Conservation (phyloP, 2,329 filamentous ascomycete species). For the Clarireedia homoeocarpa region DNA sequence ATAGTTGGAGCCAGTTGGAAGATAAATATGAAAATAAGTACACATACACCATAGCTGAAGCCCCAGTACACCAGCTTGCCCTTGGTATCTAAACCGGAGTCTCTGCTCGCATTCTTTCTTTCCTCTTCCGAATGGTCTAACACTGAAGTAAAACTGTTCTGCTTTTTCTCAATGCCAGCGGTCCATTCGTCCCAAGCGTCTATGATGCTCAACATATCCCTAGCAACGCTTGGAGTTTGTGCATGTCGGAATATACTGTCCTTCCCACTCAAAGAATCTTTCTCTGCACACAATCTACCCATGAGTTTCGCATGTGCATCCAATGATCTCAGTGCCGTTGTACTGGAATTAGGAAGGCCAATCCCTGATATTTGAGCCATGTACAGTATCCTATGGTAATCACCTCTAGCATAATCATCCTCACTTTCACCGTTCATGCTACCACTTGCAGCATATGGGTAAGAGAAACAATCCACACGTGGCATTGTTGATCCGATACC, state of each 20-base stretch:
- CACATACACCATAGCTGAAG: conserved; percentile 38
- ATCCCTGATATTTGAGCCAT: conserved; percentile 16
- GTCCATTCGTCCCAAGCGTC: conserved; percentile 28
- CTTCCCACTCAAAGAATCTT: conserved; percentile 21
- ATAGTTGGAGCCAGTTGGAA: no score
- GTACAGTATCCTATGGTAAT: conserved; percentile 21
- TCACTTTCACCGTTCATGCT: conserved; percentile 4
- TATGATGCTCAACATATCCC: conserved; percentile 32
- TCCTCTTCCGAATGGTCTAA: background rate
- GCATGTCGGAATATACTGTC: conserved; percentile 26
- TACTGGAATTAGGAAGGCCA: conserved; percentile 39
- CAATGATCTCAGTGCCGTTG: conserved; percentile 38
- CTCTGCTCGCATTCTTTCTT: background rate
- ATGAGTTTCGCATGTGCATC: conserved; percentile 37
- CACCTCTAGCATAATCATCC: conserved; percentile 35
- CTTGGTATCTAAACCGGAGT: conserved; percentile 13
- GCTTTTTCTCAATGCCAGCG: background rate
- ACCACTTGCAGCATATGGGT: conserved; percentile 25
- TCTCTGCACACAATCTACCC: conserved; percentile 35
- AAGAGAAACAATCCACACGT: conserved; percentile 43
- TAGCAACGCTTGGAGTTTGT: conserved; percentile 29
- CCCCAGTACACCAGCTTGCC: conserved; percentile 37
- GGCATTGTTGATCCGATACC: conserved; percentile 44
- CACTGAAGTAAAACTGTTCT: background rate
- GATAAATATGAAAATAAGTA: background rate